Evolutionary conservation across 495 filamentous ascomycete genomes (phyloP).

Genomic region (Xylaria acuta): DNA sequence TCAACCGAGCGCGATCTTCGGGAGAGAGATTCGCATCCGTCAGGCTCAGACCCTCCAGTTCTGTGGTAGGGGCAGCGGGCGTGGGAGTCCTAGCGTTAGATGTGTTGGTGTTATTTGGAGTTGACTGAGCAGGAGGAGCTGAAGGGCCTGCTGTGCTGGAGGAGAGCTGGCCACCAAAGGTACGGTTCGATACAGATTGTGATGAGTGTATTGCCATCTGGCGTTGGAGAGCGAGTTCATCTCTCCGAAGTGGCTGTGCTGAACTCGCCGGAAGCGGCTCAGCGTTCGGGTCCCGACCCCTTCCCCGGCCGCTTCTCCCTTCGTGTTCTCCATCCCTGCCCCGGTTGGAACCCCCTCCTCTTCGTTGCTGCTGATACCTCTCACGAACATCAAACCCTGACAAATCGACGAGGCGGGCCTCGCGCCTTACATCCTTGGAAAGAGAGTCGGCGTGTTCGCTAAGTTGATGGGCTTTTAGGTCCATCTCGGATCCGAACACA

Average conservation of each 20-base stretch:
- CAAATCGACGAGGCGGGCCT: conserved; percentile 86
- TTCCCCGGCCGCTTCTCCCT: conserved; percentile 55
- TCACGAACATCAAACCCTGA: conserved; percentile 80
- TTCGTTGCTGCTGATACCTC: conserved; percentile 68
- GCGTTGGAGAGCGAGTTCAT: conserved; percentile 90
- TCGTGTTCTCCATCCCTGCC: conserved; percentile 32
- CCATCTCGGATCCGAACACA: conserved; percentile 94
- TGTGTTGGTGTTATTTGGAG: conserved; percentile 6
- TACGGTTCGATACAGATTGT: conserved; percentile 76
- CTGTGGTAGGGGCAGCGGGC: conserved; percentile 23
- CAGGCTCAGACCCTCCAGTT: conserved; percentile 49
- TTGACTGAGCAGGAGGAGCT: conserved; percentile 27
- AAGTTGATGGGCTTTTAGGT: conserved; percentile 86
- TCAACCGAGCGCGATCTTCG: conserved; percentile 78
- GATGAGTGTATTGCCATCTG: conserved; percentile 90
- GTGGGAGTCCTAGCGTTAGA: conserved; percentile 27
- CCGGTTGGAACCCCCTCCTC: conserved; percentile 54
- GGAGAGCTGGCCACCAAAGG: conserved; percentile 82
- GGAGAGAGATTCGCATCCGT: conserved; percentile 60
- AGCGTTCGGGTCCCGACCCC: conserved; percentile 67
- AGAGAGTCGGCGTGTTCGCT: conserved; percentile 76
- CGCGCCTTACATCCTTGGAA: conserved; percentile 82
- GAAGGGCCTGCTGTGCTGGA: conserved; percentile 34
- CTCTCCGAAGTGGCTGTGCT: conserved; percentile 81
- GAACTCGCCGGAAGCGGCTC: conserved; percentile 79